phyloP scores from a whole-genome alignment of 1,284 basidiomycete genomes.

The Moesziomyces sp. region DNA sequence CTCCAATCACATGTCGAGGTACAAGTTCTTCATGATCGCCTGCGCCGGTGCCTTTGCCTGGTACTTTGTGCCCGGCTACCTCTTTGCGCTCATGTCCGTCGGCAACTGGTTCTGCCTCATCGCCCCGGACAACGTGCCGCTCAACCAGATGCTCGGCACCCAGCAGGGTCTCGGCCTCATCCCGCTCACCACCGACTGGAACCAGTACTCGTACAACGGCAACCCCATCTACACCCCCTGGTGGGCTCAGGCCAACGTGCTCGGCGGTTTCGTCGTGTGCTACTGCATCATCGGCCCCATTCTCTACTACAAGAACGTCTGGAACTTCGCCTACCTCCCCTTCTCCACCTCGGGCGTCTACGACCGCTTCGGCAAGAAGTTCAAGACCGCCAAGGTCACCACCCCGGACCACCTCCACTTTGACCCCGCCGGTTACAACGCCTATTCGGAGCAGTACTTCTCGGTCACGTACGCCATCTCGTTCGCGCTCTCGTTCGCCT shows the following conservation, averaged over 20 bases:
- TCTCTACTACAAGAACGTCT: conserved; percentile 61
- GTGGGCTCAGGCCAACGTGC: conserved; percentile 54
- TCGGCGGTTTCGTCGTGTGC: conserved; percentile 54
- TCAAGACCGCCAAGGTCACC: conserved; percentile 44
- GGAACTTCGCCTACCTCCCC: conserved; percentile 56
- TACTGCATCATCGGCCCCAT: conserved; percentile 56
- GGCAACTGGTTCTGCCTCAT: conserved; percentile 63
- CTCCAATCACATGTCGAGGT: conserved; percentile 69
- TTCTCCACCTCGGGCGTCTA: conserved; percentile 53
- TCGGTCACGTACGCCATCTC: conserved; percentile 75
- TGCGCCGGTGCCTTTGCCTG: conserved; percentile 48
- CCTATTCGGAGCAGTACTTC: conserved; percentile 69
- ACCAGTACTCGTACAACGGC: conserved; percentile 48
- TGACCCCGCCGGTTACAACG: conserved; percentile 49
- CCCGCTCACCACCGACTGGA: conserved; percentile 60
- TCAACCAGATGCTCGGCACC: conserved; percentile 63
- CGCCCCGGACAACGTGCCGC: conserved; percentile 55
- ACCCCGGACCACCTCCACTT: conserved; percentile 37
- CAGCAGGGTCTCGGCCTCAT: conserved; percentile 52
- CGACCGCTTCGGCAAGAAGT: conserved; percentile 55
- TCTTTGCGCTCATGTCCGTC: conserved; percentile 54
- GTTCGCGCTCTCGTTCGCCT: conserved; percentile 76
- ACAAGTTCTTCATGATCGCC: conserved; percentile 53
- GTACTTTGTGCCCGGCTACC: conserved; percentile 62
- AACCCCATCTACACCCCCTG: conserved; percentile 56